Evolutionary conservation across 345 rosid genomes (phyloP), one percentile per base, ranked within the genome.

Genomic region (Eucalyptus guilfoylei): DNA sequence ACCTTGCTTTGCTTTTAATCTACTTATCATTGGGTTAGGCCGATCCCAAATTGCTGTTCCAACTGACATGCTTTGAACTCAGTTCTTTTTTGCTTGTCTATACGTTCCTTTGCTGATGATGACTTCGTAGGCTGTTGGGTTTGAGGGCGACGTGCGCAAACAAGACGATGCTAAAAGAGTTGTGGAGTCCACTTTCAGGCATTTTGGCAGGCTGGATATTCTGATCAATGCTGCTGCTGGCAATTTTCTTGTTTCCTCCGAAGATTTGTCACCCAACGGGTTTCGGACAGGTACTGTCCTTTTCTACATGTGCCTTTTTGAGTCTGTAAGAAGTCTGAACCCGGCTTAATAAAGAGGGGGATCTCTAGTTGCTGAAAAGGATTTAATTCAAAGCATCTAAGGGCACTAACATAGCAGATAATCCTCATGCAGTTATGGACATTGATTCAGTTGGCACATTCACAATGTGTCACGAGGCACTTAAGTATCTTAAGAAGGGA

Each of bases 141-240:
- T 95, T n/a, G 97, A 93, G 92, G 98, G 98, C 45, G 98, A 96
- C 88, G 97, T 96, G 88, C 97, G 98, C 44, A 95, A 93, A 90
- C 93, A 88, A 89, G 98, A 96, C 24, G 97, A 96, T 92, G 97
- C 97, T 2, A 91, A 42, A 86, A 95, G 96, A 91, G 97, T 95
- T 6, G 92, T 95, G 30, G 97, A 96, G 89, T 95, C 97, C 54
- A 93, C 98, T 92, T 92, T 90, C 91, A 85, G 91, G 88, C 94
- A 93, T 88, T 95, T 96, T 80, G 96, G 97, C 49, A 89, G 85
- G 90, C 88, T 96, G 86, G 97, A 96, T 88, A 88, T 96, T 87
- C 97, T 96, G 91, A 96, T 95, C 83, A 96, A 95, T 90, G 93
- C 96, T 67, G 98, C 98, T 17, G 98, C 98, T 88, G 98, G 98